A percentile compares a stretch with the other conserved stretches of the same genome.
Conservation (phyloP, 441 rosid genomes). For the Eutrema salsugineum region DNA sequence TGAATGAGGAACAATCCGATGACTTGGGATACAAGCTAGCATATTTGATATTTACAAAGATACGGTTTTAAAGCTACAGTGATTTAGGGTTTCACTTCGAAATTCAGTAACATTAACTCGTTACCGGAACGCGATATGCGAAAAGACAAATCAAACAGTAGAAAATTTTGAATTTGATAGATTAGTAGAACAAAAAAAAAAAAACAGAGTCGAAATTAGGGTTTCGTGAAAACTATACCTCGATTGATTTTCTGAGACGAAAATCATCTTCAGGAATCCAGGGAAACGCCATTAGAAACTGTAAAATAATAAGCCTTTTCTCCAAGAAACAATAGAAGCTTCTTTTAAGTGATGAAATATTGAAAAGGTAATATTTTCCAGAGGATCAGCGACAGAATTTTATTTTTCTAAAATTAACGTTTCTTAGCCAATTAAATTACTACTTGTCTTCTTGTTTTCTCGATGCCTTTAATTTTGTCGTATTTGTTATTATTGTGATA, state of each 20-base stretch:
- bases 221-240: slow-evolving; percentile 34
- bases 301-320: not conserved
- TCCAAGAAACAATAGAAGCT: not conserved
- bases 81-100: not conserved
- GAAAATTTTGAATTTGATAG: not conserved
- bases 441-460: not conserved
- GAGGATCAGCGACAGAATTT: slow-evolving; percentile 4
- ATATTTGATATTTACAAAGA: not conserved
- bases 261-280: slow-evolving; percentile 63
- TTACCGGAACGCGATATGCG: not conserved
- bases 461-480: not conserved
- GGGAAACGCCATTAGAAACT: slow-evolving; percentile 15
- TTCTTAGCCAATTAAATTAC: not conserved
- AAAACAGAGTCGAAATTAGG: not conserved
- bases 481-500: too few species aligned
- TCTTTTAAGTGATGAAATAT: not conserved
- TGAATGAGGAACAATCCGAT: not conserved
- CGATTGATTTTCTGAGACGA: slow-evolving; percentile 54
- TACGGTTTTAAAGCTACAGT: not conserved
- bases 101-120: not conserved
- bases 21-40: slow-evolving; percentile 17
- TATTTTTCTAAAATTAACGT: not conserved
- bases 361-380: not conserved
- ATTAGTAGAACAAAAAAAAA: not conserved
- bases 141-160: not conserved